phyloP scores from a whole-genome alignment of 345 rosid genomes.

The Kernera saxatilis region DNA sequence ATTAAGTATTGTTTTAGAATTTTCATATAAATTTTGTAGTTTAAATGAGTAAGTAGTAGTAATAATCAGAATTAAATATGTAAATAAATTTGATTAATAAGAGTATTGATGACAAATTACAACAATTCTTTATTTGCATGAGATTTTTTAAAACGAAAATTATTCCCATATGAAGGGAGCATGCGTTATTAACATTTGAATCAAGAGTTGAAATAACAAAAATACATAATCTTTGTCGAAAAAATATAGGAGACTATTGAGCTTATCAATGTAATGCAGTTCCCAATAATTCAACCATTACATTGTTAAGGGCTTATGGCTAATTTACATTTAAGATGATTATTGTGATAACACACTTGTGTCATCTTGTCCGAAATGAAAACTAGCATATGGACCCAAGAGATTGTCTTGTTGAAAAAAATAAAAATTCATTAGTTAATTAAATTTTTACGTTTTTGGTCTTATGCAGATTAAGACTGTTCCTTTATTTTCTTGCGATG shows the following conservation, averaged over 20 bases:
- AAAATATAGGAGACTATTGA: not conserved
- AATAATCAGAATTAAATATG: too few species aligned
- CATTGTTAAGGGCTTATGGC: not conserved
- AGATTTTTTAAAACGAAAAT: too few species aligned
- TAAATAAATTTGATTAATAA: too few species aligned
- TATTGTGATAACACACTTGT: not conserved
- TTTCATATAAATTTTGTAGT: too few species aligned
- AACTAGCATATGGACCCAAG: not conserved
- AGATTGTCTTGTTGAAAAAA: too few species aligned
- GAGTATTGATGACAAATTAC: too few species aligned
- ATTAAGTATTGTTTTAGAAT: too few species aligned
- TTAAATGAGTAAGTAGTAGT: too few species aligned
- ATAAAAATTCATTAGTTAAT: too few species aligned
- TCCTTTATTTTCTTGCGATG: not conserved
- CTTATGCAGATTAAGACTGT: not conserved
- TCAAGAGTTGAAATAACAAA: not conserved
- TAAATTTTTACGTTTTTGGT: not conserved
- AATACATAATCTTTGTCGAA: not conserved
- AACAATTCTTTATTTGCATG: too few species aligned
- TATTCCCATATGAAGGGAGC: too few species aligned
- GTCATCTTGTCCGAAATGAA: not conserved
- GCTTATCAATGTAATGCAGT: constrained; percentile 6
- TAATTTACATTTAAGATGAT: not conserved
- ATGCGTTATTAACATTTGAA: not conserved
- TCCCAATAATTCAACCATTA: constrained; percentile 15